phyloP scores from a whole-genome alignment of 2,329 filamentous ascomycete genomes.

The Talaromyces pinophilus region DNA sequence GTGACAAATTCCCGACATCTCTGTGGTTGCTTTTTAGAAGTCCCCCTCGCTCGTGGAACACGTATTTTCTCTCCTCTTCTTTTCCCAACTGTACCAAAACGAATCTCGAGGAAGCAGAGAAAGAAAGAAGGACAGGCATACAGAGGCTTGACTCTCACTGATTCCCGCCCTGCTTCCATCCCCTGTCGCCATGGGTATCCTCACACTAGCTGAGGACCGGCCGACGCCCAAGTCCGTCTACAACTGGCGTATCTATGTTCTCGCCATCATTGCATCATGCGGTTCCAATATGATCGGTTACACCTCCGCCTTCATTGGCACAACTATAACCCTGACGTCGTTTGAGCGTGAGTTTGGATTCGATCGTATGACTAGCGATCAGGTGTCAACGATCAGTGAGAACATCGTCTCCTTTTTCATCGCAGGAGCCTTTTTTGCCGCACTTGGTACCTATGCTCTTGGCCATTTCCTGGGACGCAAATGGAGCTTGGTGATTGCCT shows the following conservation, averaged over 20 bases:
- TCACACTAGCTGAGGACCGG: slow-evolving; percentile 45
- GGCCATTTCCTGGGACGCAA: background rate
- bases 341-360: slow-evolving; percentile 54
- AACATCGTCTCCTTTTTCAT: background rate
- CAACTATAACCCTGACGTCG: slow-evolving; percentile 68
- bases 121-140: background rate
- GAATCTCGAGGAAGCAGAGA: background rate
- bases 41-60: background rate
- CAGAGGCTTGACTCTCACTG: background rate
- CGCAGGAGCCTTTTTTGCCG: background rate
- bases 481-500: background rate
- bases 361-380: background rate
- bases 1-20: background rate
- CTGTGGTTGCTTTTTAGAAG: background rate
- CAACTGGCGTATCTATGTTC: slow-evolving; percentile 61
- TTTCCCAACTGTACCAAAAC: background rate
- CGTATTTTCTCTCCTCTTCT: background rate
- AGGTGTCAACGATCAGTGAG: background rate
- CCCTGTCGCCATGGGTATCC: slow-evolving; percentile 26
- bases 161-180: background rate
- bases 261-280: slow-evolving; percentile 56
- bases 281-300: slow-evolving; percentile 62
- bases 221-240: slow-evolving; percentile 60
- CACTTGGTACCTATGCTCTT: background rate
- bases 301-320: slow-evolving; percentile 76